phyloP scores from a whole-genome alignment of 805 yeast species.

The Candida tallmaniae region DNA sequence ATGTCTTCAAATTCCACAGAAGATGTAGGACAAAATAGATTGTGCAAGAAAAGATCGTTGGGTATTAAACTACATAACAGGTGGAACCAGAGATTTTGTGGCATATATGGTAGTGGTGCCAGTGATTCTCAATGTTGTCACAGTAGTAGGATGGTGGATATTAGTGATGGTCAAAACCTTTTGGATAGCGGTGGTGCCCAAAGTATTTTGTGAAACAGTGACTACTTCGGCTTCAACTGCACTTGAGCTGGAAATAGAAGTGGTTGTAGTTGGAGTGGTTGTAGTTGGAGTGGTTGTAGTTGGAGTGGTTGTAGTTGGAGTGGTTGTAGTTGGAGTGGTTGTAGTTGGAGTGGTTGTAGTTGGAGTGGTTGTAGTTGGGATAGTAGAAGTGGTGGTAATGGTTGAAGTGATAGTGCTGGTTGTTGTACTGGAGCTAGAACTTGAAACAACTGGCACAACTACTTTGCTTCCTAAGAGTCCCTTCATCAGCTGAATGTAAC shows the following conservation, averaged over 20 bases:
- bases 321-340: not conserved
- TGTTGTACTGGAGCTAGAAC: conserved; percentile 3
- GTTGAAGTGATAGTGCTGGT: conserved; percentile 1
- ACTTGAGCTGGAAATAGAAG: not conserved
- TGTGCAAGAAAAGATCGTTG: no score
- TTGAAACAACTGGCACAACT: conserved; percentile 2
- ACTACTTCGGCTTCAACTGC: conserved; percentile 3
- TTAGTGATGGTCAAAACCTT: conserved; percentile 10
- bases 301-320: conserved; percentile 1
- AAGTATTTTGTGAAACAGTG: conserved; percentile 5
- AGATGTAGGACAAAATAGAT: no score
- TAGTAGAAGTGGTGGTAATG: conserved; percentile 1
- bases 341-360: conserved; percentile 1
- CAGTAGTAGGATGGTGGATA: conserved; percentile 10
- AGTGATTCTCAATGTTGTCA: conserved; percentile 11
- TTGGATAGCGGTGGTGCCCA: conserved; percentile 9
- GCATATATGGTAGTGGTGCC: conserved; percentile 13
- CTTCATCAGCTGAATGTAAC: conserved; percentile 37
- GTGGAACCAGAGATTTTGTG: conserved; percentile 11
- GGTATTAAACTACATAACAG: conserved; percentile 8
- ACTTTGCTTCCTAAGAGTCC: conserved; percentile 22
- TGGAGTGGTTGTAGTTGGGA: not conserved
- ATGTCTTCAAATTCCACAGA: no score
- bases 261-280: not conserved
- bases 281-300: not conserved